Evolutionary conservation across 2,329 filamentous ascomycete species (phyloP).

Genomic region (Ceratocystis harringtonii): DNA sequence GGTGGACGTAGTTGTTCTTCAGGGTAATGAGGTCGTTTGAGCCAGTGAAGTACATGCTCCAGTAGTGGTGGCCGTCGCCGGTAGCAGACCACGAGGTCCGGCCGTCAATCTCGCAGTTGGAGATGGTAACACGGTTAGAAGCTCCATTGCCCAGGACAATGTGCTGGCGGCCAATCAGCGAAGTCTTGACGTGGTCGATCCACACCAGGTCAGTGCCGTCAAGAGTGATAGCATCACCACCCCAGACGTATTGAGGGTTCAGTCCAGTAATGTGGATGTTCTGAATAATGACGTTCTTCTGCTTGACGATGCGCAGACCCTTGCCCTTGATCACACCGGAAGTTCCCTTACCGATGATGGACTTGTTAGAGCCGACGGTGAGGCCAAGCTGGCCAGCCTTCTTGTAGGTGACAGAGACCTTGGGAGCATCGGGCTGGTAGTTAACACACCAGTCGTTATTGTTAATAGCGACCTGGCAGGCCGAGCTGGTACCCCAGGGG

Average conservation of each 20-base stretch:
- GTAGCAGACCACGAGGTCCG: conserved; percentile 38
- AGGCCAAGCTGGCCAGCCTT: conserved; percentile 38
- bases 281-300: conserved; percentile 41
- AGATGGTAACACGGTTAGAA: conserved; percentile 42
- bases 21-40: conserved; percentile 41
- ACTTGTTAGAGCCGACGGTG: conserved; percentile 42
- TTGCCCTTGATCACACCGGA: conserved; percentile 43
- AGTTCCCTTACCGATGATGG: conserved; percentile 37
- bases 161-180: conserved; percentile 44
- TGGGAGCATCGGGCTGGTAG: conserved; percentile 37
- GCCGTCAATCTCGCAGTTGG: conserved; percentile 46
- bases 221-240: conserved; percentile 42
- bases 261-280: conserved; percentile 41
- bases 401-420: conserved; percentile 33
- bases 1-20: conserved; percentile 46
- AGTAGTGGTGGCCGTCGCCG: conserved; percentile 46
- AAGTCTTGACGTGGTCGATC: conserved; percentile 41
- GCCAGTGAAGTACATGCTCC: conserved; percentile 43
- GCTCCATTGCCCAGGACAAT: conserved; percentile 41
- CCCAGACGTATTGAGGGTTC: conserved; percentile 45
- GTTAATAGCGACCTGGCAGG: conserved; percentile 46
- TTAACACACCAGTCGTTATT: conserved; percentile 44
- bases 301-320: conserved; percentile 35
- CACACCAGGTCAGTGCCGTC: conserved; percentile 32
- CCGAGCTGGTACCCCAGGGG: conserved; percentile 38